These are phyloP conservation scores for sunflower (Helianthus annuus) DNA, from an alignment of 129 eudicot genomes.

Conservation along the genomic window DNA sequence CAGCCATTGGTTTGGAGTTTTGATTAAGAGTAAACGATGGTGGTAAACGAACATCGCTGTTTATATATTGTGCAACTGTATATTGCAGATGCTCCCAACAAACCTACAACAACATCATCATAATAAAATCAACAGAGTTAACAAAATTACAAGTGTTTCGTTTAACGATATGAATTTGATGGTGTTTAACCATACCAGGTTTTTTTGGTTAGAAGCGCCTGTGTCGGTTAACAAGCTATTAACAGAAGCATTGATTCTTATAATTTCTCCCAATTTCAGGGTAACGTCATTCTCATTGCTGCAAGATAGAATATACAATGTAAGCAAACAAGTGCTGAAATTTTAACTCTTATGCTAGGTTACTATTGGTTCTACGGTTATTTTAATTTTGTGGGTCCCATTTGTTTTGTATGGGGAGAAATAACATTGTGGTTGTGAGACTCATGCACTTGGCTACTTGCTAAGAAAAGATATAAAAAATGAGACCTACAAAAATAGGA, in stretches of 20 bases:
- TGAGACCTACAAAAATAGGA: not conserved
- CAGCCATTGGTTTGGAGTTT: slow-evolving; percentile 50
- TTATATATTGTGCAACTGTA: slow-evolving; percentile 80
- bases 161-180: not conserved
- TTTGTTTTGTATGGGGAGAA: not conserved
- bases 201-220: slow-evolving; percentile 29
- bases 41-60: slow-evolving; percentile 78
- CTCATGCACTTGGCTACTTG: not conserved
- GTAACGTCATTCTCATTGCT: slow-evolving; percentile 97
- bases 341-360: slow-evolving; percentile 3
- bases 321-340: slow-evolving; percentile 19
- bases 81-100: slow-evolving; percentile 64
- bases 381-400: not conserved
- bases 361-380: slow-evolving; percentile 3
- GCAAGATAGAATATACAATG: slow-evolving; percentile 27
- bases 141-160: not conserved
- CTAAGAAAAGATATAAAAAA: slow-evolving; percentile 9
- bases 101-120: slow-evolving; percentile 36
- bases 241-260: slow-evolving; percentile 65
- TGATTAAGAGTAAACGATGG: slow-evolving; percentile 27
- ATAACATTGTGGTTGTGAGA: not conserved
- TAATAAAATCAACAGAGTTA: slow-evolving; percentile 14
- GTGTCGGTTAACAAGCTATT: slow-evolving; percentile 54
- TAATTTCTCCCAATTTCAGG: slow-evolving; percentile 61
- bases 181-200: slow-evolving; percentile 45